Evolutionary conservation across 306 rosid genomes (phyloP), one percentile per base, ranked within the genome.

Genomic region (Quercus aquifolioides): DNA sequence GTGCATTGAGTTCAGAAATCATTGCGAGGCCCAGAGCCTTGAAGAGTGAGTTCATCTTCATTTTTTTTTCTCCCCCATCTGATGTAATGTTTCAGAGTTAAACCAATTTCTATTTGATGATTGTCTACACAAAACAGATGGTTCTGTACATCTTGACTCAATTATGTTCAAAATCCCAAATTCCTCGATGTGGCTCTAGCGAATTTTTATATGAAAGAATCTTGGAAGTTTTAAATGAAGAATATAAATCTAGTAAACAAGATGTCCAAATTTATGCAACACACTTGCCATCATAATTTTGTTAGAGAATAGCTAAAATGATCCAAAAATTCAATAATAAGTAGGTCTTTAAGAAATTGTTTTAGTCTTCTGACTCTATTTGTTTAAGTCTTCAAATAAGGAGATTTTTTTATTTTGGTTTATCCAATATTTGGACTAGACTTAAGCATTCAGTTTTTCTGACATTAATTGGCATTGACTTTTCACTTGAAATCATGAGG

Each of bases 21-120:
- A 7, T 28, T 90, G 98, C 41, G 97, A 90, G 81, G 83, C 85
- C 71, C 87, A 88, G 86, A 89, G 88, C 72, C 72, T 74, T 19
- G 97, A 88, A 51, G 93, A 91, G 97, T 94, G 81, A 91, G 93
- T 89, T 73, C 75, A 49, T 28, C 71, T 68, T 25, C 25, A 1
- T 17, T 23, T 12, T 76, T 59, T 41, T 54, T 51, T 28, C 5
- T 0, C 31, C 6, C 13, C n/a, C 49, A 33, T 26, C 33, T 2
- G 3, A 3, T 58, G 21, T 31, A 31, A 10, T 58, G 71, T 56
- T 68, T 81, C 14, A 6, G 49, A 21, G 60, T 70, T 52, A 30
- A 31, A 46, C 60, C n/a, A 81, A 52, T 57, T 30, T 3, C 12
- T 25, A 63, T 35, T 18, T 7, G 11, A 67, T 17, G 5, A 10